Conservation (phyloP, 306 rosid species). For the Castanospermum australe region DNA sequence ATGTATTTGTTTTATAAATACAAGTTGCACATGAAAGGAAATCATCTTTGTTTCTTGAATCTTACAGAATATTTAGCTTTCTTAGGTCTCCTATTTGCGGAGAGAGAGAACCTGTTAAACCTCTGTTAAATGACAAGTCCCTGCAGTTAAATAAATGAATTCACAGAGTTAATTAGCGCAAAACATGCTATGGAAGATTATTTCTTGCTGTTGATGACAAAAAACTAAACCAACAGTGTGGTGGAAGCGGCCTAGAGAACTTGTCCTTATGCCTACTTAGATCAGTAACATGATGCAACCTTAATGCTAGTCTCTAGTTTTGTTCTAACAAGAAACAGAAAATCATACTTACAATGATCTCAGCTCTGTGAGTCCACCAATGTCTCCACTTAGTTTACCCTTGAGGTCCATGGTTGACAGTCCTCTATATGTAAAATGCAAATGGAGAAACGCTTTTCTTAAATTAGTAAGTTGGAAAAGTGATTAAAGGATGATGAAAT, state of each 20-base stretch:
- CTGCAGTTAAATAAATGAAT: conserved; percentile 46
- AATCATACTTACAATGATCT: conserved; percentile 65
- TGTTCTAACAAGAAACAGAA: neutral
- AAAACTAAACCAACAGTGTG: neutral
- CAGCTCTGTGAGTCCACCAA: conserved; percentile 63
- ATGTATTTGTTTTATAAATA: neutral
- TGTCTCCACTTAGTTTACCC: conserved; percentile 71
- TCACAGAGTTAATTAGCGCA: conserved; percentile 9
- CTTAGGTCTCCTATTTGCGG: conserved; percentile 52
- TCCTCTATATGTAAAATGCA: conserved; percentile 45
- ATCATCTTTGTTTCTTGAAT: conserved; percentile 25
- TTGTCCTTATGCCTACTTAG: neutral
- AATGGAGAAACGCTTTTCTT: neutral
- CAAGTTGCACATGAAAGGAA: conserved; percentile 1
- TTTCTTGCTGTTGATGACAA: neutral
- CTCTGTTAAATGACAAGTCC: conserved; percentile 69
- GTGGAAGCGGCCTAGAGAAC: neutral
- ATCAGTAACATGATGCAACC: neutral
- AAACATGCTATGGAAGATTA: conserved; percentile 21
- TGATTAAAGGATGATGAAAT: neutral
- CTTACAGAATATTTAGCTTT: conserved; percentile 77
- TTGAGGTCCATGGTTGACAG: conserved; percentile 68
- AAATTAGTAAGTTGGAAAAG: conserved; percentile 5
- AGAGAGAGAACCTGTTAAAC: conserved; percentile 57
- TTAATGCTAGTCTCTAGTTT: neutral